Base-by-base conservation (phyloP, 352 stramenopile species). In the Pythium chondricola region DNA sequence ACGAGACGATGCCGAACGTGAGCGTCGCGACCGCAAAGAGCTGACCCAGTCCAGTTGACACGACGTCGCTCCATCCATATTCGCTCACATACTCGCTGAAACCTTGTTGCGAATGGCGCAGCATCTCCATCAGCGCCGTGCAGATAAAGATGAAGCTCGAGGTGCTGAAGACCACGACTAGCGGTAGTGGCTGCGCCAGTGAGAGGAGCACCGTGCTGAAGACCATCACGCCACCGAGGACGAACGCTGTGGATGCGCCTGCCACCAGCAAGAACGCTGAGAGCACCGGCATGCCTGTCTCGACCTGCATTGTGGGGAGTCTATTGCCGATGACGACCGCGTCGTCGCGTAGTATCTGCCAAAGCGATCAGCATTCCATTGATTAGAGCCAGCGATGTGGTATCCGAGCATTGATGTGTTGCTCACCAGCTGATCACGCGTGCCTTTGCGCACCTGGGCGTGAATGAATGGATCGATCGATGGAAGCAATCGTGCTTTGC, bases 141-240 rank as follows among this genome's bases (percentile, higher is more conserved):
- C 30, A 37, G 32, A 65, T n/a, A 33, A 65, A 65, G 17, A 65
- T 25, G 35, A 59, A 58, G 45, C 38, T 59, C 11, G 56, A 55
- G 6, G 45, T 55, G n/a, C 44, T 52, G 33, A 65, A 56, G n/a
- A 65, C n/a, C n/a, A 65, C 30, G 24, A 59, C 44, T n/a, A 65
- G 49, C 20, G 44, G 32, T 6, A 59, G 44, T 14, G 56, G 56
- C 32, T 42, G 44, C 17, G 56, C 56, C 2, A 59, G 38, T 6
- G 56, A 56, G 26, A 59, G 50, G 26, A 58, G 37, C 29, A 48
- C 10, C n/a, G 50, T 50, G 49, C 56, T 65, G 49, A 56, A 65
- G 49, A 65, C 56, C 56, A 65, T 58, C 17, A 44, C 26, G n/a
- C 49, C 56, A 14, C 56, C 56, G 2, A 40, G 25, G 16, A 65